Percentiles rank a stretch among this genome's conserved stretches.
These are phyloP conservation scores for Pueraria montana DNA, from an alignment of 306 rosid genomes.

Conservation along the genomic window DNA sequence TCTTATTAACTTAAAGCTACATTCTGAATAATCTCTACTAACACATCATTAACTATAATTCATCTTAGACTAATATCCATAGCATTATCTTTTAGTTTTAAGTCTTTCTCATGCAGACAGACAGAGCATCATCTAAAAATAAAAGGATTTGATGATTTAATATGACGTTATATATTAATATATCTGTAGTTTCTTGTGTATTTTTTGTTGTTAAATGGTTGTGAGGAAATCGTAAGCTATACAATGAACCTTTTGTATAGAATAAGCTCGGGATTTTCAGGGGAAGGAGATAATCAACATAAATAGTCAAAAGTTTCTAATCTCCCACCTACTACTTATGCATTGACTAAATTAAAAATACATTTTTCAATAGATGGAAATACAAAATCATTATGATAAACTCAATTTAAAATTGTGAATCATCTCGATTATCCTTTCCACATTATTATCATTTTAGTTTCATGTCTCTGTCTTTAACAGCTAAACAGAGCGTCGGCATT, in stretches of 20 bases:
- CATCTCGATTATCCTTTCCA: slow-evolving; percentile 17
- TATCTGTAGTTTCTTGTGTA: slow-evolving; percentile 34
- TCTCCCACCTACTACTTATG: slow-evolving; percentile 47
- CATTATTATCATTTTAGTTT: slow-evolving; percentile 42
- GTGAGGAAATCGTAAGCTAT: slow-evolving; percentile 16
- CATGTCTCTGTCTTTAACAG: slow-evolving; percentile 46
- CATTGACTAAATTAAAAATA: slow-evolving; percentile 30
- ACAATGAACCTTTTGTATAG: slow-evolving; percentile 38
- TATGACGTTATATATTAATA: slow-evolving; percentile 1
- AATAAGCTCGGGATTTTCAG: slow-evolving; percentile 14
- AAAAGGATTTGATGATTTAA: slow-evolving; percentile 2
- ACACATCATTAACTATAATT: slow-evolving; percentile 10
- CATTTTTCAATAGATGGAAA: neutral
- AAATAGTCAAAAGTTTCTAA: slow-evolving; percentile 42
- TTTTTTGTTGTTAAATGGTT: neutral
- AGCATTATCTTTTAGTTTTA: slow-evolving; percentile 18
- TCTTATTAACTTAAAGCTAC: neutral
- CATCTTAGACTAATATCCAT: slow-evolving; percentile 15
- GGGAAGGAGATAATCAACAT: slow-evolving; percentile 20
- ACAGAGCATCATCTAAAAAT: slow-evolving; percentile 1
- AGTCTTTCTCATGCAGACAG: slow-evolving; percentile 33
- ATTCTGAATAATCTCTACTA: neutral
- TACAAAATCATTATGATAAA: neutral
- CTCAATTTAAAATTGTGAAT: slow-evolving; percentile 25
- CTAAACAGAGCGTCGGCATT: slow-evolving; percentile 54